phyloP scores from a whole-genome alignment of 495 filamentous ascomycete species.

The Pyrenopolyporus hunteri region DNA sequence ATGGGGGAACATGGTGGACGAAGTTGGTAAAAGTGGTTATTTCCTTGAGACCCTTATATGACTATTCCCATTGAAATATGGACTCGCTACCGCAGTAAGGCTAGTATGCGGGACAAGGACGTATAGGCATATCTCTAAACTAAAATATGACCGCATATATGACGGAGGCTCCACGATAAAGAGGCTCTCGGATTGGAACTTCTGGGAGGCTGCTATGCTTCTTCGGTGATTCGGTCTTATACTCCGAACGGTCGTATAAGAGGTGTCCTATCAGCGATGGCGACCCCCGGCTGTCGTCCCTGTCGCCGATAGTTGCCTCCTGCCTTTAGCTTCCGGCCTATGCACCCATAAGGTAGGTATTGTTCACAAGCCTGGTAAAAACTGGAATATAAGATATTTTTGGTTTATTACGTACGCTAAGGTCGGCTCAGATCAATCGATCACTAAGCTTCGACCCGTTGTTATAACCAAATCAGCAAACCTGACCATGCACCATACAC shows the following conservation, averaged over 20 bases:
- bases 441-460: neutral
- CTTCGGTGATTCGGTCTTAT: slow-evolving; percentile 20
- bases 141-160: slow-evolving; percentile 28
- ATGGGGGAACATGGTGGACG: slow-evolving; percentile 3
- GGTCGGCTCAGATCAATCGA: no score
- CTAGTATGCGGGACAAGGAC: neutral
- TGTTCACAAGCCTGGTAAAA: no score
- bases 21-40: no score
- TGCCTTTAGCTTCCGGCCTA: no score
- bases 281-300: no score
- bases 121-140: neutral
- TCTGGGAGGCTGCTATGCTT: neutral
- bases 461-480: neutral
- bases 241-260: neutral
- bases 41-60: no score
- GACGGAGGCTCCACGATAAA: neutral
- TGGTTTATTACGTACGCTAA: no score
- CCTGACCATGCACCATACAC: neutral
- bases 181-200: neutral
- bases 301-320: no score
- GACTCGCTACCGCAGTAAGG: neutral
- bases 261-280: neutral
- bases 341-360: no score
- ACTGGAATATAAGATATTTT: no score
- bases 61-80: neutral